Evolutionary conservation across 228 moss, liverwort and hornwort species (phyloP).

Genomic region (Sphagnum magellanicum): DNA sequence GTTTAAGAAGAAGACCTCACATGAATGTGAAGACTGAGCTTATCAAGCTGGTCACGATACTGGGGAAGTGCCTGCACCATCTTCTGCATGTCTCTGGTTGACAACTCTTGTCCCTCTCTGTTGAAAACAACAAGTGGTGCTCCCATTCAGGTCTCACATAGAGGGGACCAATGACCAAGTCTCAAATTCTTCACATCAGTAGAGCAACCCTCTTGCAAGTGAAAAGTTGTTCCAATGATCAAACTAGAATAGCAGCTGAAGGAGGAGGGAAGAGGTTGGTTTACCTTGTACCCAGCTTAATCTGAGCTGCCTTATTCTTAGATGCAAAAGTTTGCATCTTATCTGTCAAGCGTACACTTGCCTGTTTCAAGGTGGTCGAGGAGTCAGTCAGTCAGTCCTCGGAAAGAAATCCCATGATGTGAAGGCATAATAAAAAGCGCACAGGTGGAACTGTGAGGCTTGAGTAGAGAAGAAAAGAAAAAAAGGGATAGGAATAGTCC

Average conservation of each 20-base stretch:
- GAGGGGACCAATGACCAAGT: not conserved
- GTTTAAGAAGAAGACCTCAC: constrained; percentile 10
- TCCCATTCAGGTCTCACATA: not conserved
- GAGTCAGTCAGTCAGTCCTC: not conserved
- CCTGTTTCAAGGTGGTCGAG: constrained; percentile 25
- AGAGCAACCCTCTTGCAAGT: not conserved
- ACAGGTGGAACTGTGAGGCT: too few species aligned
- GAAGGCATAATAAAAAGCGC: too few species aligned
- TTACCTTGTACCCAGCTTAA: constrained; percentile 74
- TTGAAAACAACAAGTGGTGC: not conserved
- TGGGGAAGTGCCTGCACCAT: constrained; percentile 91
- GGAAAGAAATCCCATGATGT: too few species aligned
- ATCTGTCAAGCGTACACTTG: constrained; percentile 65
- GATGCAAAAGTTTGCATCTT: constrained; percentile 75
- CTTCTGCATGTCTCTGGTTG: constrained; percentile 97
- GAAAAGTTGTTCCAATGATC: too few species aligned
- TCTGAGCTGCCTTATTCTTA: constrained; percentile 89
- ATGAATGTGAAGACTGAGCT: constrained; percentile 93
- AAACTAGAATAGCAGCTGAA: not conserved
- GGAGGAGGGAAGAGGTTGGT: constrained; percentile 1
- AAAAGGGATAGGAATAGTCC: not conserved
- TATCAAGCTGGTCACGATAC: constrained; percentile 90
- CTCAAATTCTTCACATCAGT: not conserved
- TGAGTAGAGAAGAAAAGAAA: too few species aligned
- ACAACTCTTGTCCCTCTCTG: constrained; percentile 87